Evolutionary conservation across 805 yeast genomes (phyloP).

Genomic region (Myxozyma monticola): DNA sequence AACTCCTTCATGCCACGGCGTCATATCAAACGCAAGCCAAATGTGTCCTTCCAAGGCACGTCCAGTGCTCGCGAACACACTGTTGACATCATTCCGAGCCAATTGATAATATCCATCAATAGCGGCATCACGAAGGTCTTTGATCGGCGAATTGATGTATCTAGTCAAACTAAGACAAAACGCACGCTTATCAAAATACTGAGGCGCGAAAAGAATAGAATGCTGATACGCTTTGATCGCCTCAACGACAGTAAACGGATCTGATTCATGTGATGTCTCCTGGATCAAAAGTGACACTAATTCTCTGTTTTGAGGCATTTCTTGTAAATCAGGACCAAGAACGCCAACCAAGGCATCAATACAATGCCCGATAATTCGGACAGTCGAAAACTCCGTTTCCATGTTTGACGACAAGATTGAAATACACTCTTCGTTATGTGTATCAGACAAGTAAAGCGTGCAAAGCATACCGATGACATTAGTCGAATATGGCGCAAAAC

Average conservation of each 20-base stretch:
- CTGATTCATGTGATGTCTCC: conserved; percentile 41
- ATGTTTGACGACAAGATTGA: conserved; percentile 52
- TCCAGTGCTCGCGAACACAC: conserved; percentile 44
- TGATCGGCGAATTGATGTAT: conserved; percentile 13
- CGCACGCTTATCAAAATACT: conserved; percentile 37
- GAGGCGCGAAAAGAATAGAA: conserved; percentile 49
- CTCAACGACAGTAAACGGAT: conserved; percentile 38
- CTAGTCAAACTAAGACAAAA: conserved; percentile 36
- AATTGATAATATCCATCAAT: conserved; percentile 61
- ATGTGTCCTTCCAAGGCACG: conserved; percentile 52
- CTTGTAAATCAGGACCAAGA: conserved; percentile 58
- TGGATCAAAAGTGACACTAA: conserved; percentile 42
- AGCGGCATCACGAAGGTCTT: conserved; percentile 43
- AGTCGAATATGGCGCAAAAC: conserved; percentile 47
- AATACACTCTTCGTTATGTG: conserved; percentile 50
- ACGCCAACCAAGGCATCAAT: conserved; percentile 49
- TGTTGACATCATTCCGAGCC: conserved; percentile 53
- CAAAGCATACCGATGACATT: conserved; percentile 47
- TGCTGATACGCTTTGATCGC: conserved; percentile 49
- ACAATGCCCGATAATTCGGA: conserved; percentile 46
- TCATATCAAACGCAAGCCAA: conserved; percentile 59
- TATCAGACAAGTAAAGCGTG: conserved; percentile 47
- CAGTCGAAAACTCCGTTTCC: conserved; percentile 50
- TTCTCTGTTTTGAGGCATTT: conserved; percentile 30
- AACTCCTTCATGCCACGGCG: conserved; percentile 48